These are phyloP conservation scores for Komagataea norvegica DNA, from an alignment of 1,139 yeast species.

Conservation along the genomic window DNA sequence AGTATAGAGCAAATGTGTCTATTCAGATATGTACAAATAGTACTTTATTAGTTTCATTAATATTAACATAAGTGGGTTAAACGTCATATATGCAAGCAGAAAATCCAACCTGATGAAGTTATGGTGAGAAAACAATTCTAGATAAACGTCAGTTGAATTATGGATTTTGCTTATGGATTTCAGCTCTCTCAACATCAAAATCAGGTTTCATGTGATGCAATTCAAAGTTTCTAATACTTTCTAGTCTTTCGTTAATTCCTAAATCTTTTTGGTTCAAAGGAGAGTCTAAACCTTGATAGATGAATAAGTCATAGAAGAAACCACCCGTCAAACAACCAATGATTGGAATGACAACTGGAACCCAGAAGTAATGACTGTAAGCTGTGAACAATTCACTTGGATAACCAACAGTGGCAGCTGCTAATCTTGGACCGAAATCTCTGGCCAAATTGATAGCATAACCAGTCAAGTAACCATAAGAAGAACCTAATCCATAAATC, in stretches of 20 bases:
- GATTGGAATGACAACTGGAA: slow-evolving; percentile 43
- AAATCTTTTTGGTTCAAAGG: slow-evolving; percentile 40
- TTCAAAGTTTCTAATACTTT: slow-evolving; percentile 18
- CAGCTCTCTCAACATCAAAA: slow-evolving; percentile 15
- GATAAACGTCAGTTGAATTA: no score
- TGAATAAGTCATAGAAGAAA: slow-evolving; percentile 40
- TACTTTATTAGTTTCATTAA: no score
- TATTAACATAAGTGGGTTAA: no score
- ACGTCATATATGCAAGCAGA: no score
- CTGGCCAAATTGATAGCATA: slow-evolving; percentile 49
- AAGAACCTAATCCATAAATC: slow-evolving; percentile 40
- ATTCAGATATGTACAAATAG: no score
- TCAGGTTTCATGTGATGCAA: slow-evolving; percentile 22
- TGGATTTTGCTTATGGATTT: slow-evolving; percentile 2
- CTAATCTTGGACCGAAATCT: slow-evolving; percentile 49
- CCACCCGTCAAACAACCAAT: slow-evolving; percentile 43
- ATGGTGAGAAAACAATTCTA: no score
- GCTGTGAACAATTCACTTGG: slow-evolving; percentile 36
- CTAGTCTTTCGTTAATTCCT: slow-evolving; percentile 18
- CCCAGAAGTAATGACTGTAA: slow-evolving; percentile 45
- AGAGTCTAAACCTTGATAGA: slow-evolving; percentile 46
- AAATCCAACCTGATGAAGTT: no score
- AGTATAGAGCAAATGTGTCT: no score
- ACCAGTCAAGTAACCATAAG: slow-evolving; percentile 46
- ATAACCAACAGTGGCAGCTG: slow-evolving; percentile 42